Base-by-base conservation (phyloP, 1,284 basidiomycete species). In the Sparassis latifolia region DNA sequence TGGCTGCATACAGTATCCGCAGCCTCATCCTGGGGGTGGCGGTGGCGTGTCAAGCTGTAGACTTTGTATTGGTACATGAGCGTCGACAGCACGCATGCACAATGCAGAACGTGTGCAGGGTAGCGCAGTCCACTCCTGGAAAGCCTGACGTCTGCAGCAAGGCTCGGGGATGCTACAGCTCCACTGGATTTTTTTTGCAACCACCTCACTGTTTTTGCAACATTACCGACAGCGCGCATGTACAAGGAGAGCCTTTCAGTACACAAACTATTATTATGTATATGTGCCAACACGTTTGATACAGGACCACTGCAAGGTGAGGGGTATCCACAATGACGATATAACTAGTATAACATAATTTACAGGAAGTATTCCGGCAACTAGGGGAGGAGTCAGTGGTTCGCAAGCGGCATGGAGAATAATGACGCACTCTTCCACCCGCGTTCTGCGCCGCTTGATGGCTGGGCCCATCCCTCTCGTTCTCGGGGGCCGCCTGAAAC, bases 401-500 rank as follows among this genome's bases (percentile, higher is more conserved):
- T 12, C 6, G 35, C 35, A 52, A 45, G 47, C 47, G 20, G 28
- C 20, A 27, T 40, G 35, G 35, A 6, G 35, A 6, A 12, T 37
- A 12, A 9, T 44, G 41, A 64, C 71, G 51, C 58, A 86, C 86
- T 77, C 86, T 88, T 33, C 79, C 82, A 52, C 78, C 78, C 35
- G 76, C 79, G 60, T 75, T 86, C 63, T 87, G 85, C 7, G 77
- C 75, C 6, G 76, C 77, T 61, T 89, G 87, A 49, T 91, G 85
- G 55, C 64, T 80, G 1, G 89, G 89, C 1, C 88, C 88, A 63
- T 91, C 88, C 48, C 86, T 71, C 59, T 97, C 96, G 66, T 99
- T 99, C 69, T 99, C 97, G 6, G 97, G 97, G 3, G 97, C 97
- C 2, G 97, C 97, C 60, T 97, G 92, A 64, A 99, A 97, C 33